Conservation (phyloP, 345 rosid species). For the Rhodomyrtus tomentosa region DNA sequence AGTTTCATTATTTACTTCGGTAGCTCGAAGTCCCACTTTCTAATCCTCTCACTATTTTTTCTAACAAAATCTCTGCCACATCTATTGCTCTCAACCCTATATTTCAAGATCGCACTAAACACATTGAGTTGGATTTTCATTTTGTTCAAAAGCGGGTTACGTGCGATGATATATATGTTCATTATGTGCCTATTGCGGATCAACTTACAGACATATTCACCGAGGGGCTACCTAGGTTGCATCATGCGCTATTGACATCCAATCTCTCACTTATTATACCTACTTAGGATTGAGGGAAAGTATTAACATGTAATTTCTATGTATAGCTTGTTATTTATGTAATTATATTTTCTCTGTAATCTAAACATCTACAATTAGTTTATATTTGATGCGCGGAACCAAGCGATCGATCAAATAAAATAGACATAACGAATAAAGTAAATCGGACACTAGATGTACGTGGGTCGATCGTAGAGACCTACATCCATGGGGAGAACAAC, state of each 20-base stretch:
- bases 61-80: no score
- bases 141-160: accelerated
- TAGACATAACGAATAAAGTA: no score
- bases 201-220: neutral
- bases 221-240: neutral
- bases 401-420: no score
- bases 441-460: no score
- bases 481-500: no score
- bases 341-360: neutral
- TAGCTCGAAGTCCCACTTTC: no score
- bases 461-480: no score
- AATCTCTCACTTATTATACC: neutral
- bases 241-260: neutral
- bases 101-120: no score
- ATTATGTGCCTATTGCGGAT: neutral
- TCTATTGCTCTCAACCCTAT: no score
- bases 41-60: no score
- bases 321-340: neutral
- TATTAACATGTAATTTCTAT: neutral
- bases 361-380: no score
- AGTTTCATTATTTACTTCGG: neutral
- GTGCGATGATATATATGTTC: neutral
- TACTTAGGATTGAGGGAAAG: neutral
- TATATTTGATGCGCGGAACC: no score
- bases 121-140: neutral